Conservation (phyloP, 2,329 filamentous ascomycete species). For the Cadophora luteo-olivacea region DNA sequence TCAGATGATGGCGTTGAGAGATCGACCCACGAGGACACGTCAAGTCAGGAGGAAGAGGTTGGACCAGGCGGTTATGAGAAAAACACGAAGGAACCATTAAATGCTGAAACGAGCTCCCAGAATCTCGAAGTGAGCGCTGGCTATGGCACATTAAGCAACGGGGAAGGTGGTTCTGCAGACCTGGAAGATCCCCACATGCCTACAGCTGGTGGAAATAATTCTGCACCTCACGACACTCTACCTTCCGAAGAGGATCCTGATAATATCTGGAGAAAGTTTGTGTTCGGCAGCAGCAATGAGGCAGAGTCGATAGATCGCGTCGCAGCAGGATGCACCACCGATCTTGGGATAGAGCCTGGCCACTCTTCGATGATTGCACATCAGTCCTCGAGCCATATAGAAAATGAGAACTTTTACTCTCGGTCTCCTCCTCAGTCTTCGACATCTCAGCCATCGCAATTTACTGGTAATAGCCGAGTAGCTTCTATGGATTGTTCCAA, state of each 20-base stretch:
- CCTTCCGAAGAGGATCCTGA: constrained; percentile 26
- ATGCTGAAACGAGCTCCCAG: too few species aligned
- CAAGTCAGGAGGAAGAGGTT: background rate
- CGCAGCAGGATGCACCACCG: background rate
- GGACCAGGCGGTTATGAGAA: background rate
- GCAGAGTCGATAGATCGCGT: constrained; percentile 9
- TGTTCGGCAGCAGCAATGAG: constrained; percentile 37
- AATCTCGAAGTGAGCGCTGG: too few species aligned
- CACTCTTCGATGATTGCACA: constrained; percentile 14
- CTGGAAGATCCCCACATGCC: background rate
- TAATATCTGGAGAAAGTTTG: constrained; percentile 41
- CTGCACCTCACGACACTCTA: background rate
- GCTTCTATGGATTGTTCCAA: background rate
- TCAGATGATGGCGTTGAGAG: background rate
- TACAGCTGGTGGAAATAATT: background rate
- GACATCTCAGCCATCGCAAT: background rate
- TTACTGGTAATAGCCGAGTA: background rate
- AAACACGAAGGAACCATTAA: too few species aligned
- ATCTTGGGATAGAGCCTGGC: background rate
- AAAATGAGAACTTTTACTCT: background rate
- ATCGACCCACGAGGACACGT: background rate
- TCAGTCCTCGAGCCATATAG: constrained; percentile 5
- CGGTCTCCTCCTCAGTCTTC: background rate
- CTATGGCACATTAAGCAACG: background rate
- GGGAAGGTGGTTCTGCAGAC: background rate